phyloP scores from a whole-genome alignment of 1,284 basidiomycete genomes.

The Inonotus obliquus region DNA sequence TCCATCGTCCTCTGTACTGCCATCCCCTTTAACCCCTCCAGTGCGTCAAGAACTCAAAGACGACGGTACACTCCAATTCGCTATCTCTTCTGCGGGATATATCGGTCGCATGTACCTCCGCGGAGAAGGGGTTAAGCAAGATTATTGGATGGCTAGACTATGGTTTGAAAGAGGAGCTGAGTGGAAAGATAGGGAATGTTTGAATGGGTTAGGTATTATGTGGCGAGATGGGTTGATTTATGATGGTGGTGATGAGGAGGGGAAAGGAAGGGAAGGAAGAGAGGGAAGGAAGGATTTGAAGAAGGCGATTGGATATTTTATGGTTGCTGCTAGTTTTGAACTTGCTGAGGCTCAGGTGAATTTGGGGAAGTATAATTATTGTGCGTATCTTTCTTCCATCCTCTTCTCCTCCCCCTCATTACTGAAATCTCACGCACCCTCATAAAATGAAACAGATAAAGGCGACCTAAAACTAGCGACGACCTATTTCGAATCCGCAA shows the following conservation, averaged over 20 bases:
- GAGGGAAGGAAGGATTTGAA: slow-evolving; percentile 62
- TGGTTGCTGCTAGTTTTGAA: slow-evolving; percentile 78
- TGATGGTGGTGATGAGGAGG: too few species aligned
- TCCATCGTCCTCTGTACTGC: too few species aligned
- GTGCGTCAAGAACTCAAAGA: slow-evolving; percentile 44
- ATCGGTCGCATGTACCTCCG: slow-evolving; percentile 92
- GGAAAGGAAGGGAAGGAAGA: too few species aligned
- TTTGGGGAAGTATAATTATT: slow-evolving; percentile 78
- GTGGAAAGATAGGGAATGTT: slow-evolving; percentile 80
- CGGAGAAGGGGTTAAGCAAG: slow-evolving; percentile 86
- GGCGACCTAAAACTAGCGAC: slow-evolving; percentile 62
- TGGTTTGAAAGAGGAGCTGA: slow-evolving; percentile 92
- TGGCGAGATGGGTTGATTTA: slow-evolving; percentile 78
- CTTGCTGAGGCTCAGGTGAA: slow-evolving; percentile 90
- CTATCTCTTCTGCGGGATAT: slow-evolving; percentile 78
- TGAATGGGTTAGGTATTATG: slow-evolving; percentile 89
- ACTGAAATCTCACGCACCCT: neutral
- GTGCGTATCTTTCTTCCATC: slow-evolving; percentile 39
- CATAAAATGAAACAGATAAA: slow-evolving; percentile 39
- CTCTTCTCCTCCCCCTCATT: slow-evolving; percentile 7
- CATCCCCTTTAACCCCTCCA: slow-evolving; percentile 44
- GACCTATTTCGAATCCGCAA: slow-evolving; percentile 75
- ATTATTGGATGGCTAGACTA: slow-evolving; percentile 76
- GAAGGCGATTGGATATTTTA: slow-evolving; percentile 69
- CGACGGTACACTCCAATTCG: slow-evolving; percentile 56